Percentiles rank a stretch among this genome's conserved stretches.
These are phyloP conservation scores for Stephanodiscus minutulus DNA, from an alignment of 108 stramenopile genomes.

Conservation along the genomic window DNA sequence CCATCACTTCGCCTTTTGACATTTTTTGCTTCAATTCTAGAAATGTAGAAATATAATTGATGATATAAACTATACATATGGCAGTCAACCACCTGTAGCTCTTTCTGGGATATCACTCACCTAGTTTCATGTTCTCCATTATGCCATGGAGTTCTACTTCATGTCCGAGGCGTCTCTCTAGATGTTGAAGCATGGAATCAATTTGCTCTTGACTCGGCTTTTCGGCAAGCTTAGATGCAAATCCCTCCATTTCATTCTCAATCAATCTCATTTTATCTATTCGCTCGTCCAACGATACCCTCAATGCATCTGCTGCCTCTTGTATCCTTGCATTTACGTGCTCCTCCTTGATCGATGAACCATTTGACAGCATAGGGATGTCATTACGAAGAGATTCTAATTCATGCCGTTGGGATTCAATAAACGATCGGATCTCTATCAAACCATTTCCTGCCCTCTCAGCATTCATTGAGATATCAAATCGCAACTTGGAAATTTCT, in stretches of 20 bases:
- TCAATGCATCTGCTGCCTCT: conserved; percentile 30
- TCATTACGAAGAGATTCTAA: neutral
- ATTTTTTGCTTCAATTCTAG: conserved; percentile 33
- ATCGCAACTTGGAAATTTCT: conserved; percentile 24
- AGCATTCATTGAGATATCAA: conserved; percentile 8
- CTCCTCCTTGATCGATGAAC: neutral
- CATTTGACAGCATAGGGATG: neutral
- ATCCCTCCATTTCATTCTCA: conserved; percentile 28
- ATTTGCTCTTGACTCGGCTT: conserved; percentile 40
- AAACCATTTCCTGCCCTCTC: conserved; percentile 19
- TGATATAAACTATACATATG: neutral
- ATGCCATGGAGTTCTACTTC: conserved; percentile 23
- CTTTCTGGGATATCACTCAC: conserved; percentile 6
- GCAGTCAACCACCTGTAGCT: neutral
- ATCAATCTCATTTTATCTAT: conserved; percentile 24
- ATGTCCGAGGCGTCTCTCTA: conserved; percentile 30
- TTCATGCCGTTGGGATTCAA: conserved; percentile 15
- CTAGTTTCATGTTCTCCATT: conserved; percentile 32
- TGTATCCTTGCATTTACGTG: conserved; percentile 26
- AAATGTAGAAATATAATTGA: neutral
- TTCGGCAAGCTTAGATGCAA: conserved; percentile 30
- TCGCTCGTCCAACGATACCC: conserved; percentile 29
- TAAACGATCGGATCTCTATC: conserved; percentile 12
- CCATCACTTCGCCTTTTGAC: conserved; percentile 31
- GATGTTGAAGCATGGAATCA: conserved; percentile 23